Conservation (phyloP, 257 asterid species). For the Capsicum rhomboideum region DNA sequence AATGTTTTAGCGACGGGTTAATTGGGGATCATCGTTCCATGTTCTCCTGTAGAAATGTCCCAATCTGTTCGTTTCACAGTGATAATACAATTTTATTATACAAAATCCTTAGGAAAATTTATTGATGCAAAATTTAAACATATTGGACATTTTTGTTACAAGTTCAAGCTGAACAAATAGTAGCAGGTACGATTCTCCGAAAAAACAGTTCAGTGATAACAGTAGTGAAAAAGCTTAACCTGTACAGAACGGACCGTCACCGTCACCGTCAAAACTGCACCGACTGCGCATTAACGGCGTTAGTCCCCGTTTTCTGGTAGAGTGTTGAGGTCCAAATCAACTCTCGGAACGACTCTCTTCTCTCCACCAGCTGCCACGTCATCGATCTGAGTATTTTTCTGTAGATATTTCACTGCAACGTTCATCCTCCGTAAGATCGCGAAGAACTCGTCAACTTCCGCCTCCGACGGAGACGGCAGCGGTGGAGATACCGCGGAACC, state of each 20-base stretch:
- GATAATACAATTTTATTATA: not conserved
- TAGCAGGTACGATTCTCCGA: not conserved
- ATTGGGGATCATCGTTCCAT: too few relatives aligned
- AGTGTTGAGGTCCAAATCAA: slow-evolving; percentile 15
- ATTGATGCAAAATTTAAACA: not conserved
- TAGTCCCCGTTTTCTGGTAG: slow-evolving; percentile 16
- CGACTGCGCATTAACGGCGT: not conserved
- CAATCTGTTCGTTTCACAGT: not conserved
- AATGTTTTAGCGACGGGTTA: too few relatives aligned
- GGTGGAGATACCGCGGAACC: not conserved
- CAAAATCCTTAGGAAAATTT: not conserved
- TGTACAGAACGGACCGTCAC: not conserved
- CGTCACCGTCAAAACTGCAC: slow-evolving; percentile 2
- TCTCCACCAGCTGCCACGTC: not conserved
- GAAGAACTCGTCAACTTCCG: not conserved
- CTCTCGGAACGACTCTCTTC: not conserved
- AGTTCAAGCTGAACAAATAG: not conserved
- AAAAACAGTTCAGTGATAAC: not conserved
- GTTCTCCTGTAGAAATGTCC: too few relatives aligned
- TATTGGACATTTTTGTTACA: not conserved
- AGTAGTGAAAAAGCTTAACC: not conserved
- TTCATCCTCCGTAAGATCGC: not conserved
- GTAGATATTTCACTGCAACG: not conserved
- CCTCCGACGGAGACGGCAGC: not conserved
- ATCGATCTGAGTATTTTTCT: not conserved